A percentile compares a stretch with the other conserved stretches of the same genome.
These are phyloP conservation scores for Brachypodium distachyon DNA, from an alignment of 202 grass and related monocot genomes.

Conservation along the genomic window DNA sequence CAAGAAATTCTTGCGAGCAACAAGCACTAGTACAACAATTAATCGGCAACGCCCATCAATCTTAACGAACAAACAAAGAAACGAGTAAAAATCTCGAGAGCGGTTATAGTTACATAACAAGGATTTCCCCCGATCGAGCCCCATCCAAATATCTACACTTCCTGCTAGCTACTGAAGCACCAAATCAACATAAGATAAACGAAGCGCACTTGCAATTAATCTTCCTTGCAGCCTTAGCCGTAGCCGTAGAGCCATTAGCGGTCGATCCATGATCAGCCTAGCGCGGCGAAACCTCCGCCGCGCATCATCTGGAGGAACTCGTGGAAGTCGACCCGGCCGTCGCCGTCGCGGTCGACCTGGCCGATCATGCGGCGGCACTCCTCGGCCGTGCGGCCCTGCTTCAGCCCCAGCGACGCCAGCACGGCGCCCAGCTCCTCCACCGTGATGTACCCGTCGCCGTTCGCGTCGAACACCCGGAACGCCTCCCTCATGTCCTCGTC, in stretches of 20 bases:
- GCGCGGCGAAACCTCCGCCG: slow-evolving; percentile 51
- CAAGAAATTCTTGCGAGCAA: background rate
- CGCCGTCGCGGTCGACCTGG: slow-evolving; percentile 56
- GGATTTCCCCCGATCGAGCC: background rate
- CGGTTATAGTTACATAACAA: too few species aligned
- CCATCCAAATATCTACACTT: slow-evolving; percentile 53
- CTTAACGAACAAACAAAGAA: slow-evolving; percentile 13
- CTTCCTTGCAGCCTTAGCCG: too few species aligned
- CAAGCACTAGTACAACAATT: slow-evolving; percentile 5
- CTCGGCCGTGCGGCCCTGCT: slow-evolving; percentile 50
- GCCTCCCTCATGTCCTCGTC: slow-evolving; percentile 76
- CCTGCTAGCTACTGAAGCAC: background rate
- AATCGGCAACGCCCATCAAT: slow-evolving; percentile 26
- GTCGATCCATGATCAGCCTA: slow-evolving; percentile 29
- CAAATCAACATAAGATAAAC: slow-evolving; percentile 6
- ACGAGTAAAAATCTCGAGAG: background rate
- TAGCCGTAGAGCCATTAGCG: too few species aligned
- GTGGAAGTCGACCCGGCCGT: slow-evolving; percentile 72
- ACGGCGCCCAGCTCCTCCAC: slow-evolving; percentile 58
- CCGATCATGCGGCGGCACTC: slow-evolving; percentile 80
- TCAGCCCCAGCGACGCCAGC: slow-evolving; percentile 63
- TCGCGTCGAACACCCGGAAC: slow-evolving; percentile 82
- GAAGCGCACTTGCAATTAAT: background rate
- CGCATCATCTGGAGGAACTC: slow-evolving; percentile 89
- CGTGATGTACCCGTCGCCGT: slow-evolving; percentile 76